Conservation (phyloP, 2,329 filamentous ascomycete species). For the Penicillium sp. region DNA sequence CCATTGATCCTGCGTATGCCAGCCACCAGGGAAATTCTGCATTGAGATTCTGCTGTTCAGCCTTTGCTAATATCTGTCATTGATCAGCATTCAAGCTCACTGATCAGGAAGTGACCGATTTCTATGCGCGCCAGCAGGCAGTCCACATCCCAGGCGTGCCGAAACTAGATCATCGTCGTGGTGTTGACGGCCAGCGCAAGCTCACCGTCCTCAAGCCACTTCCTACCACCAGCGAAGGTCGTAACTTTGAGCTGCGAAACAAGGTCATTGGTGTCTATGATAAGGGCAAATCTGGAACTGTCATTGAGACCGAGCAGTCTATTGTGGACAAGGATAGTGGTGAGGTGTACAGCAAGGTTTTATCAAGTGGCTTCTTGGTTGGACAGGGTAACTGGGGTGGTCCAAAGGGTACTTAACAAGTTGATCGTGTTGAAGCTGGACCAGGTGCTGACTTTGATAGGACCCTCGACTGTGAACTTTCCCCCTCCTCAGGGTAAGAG, state of each 20-base stretch:
- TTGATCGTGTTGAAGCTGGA: too few relatives aligned
- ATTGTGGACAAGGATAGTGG: constrained; percentile 64
- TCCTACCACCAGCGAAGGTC: constrained; percentile 63
- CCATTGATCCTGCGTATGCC: constrained; percentile 67
- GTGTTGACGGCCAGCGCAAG: constrained; percentile 78
- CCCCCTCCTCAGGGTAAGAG: constrained; percentile 65
- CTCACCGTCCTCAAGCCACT: constrained; percentile 71
- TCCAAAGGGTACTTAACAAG: constrained; percentile 61
- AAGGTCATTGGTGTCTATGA: constrained; percentile 83
- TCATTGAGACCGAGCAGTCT: constrained; percentile 71
- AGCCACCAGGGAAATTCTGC: neutral
- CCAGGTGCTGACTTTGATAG: too few relatives aligned
- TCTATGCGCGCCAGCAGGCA: constrained; percentile 65
- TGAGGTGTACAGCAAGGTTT: constrained; percentile 64
- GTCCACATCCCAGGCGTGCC: constrained; percentile 69
- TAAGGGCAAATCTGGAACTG: constrained; percentile 76
- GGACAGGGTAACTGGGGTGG: constrained; percentile 81
- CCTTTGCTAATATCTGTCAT: constrained; percentile 31
- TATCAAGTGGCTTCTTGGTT: constrained; percentile 71
- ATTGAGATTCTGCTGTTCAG: neutral
- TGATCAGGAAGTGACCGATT: constrained; percentile 72
- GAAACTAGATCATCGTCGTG: constrained; percentile 65
- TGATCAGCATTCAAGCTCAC: constrained; percentile 66
- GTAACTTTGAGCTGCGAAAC: constrained; percentile 67
- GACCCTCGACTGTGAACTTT: constrained; percentile 68